phyloP scores from a whole-genome alignment of 2,329 filamentous ascomycete species.

The Colletotrichum paranaense region DNA sequence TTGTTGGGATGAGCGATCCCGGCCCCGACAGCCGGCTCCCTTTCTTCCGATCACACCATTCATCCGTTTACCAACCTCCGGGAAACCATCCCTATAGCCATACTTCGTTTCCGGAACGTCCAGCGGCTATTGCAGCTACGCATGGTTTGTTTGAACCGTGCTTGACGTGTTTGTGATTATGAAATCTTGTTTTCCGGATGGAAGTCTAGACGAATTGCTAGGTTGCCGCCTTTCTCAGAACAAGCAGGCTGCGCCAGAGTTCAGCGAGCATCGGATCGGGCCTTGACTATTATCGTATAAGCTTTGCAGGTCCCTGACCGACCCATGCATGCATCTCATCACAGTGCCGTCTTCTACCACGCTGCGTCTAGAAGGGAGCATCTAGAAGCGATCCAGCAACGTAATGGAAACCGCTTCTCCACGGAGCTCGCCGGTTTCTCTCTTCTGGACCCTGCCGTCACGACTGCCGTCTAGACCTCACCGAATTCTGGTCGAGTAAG shows the following conservation, averaged over 20 bases:
- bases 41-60: conserved; percentile 2
- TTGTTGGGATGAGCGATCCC: neutral
- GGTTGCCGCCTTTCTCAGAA: neutral
- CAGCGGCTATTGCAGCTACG: neutral
- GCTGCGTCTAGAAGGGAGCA: conserved; percentile 1
- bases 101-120: neutral
- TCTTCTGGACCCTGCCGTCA: neutral
- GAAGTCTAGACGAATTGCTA: neutral
- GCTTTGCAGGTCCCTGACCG: conserved; percentile 24
- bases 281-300: conserved; percentile 1
- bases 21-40: neutral
- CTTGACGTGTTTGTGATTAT: neutral
- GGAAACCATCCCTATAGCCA: neutral
- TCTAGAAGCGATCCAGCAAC: conserved; percentile 11
- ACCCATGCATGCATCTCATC: conserved; percentile 18
- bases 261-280: neutral
- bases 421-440: conserved; percentile 16
- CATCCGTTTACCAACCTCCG: neutral
- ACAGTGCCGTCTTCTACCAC: neutral
- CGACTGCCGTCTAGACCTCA: neutral
- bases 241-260: neutral
- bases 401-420: conserved; percentile 27
- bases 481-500: conserved; percentile 23
- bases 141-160: neutral
- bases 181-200: neutral